Conservation (phyloP, 768 basidiomycete genomes). For the Tremella fuciformis region DNA sequence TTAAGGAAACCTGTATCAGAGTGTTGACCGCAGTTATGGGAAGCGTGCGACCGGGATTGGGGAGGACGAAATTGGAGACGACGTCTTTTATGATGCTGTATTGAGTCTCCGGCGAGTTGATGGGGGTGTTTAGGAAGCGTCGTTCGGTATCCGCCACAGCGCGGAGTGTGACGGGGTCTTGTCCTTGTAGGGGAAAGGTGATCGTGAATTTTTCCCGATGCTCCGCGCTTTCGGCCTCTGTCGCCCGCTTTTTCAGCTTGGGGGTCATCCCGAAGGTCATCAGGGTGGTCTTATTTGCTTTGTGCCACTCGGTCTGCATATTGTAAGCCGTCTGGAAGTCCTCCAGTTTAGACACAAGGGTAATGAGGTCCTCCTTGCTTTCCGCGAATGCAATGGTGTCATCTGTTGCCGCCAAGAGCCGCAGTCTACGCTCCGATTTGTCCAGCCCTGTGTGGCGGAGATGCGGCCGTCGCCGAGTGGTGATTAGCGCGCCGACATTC, state of each 20-base stretch:
- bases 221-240: too few species aligned
- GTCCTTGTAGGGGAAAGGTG: too few species aligned
- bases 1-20: background rate
- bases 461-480: background rate
- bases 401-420: constrained; percentile 7
- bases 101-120: background rate
- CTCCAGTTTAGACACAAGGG: background rate
- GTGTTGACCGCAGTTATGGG: background rate
- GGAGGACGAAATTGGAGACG: background rate
- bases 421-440: background rate
- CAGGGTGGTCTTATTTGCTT: constrained; percentile 7
- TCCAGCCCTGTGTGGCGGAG: background rate
- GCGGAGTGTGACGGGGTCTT: too few species aligned
- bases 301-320: constrained; percentile 11
- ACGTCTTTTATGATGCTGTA: background rate
- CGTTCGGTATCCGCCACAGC: too few species aligned
- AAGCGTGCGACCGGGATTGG: background rate
- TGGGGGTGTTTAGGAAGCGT: background rate
- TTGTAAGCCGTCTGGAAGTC: constrained; percentile 7
- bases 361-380: background rate
- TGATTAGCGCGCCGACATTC: background rate
- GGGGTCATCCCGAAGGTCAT: constrained; percentile 1
- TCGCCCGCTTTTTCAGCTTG: too few species aligned
- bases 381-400: constrained; percentile 11
- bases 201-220: too few species aligned